Conservation (phyloP, 2,329 filamentous ascomycete species). For the Trichophyton rubrum region DNA sequence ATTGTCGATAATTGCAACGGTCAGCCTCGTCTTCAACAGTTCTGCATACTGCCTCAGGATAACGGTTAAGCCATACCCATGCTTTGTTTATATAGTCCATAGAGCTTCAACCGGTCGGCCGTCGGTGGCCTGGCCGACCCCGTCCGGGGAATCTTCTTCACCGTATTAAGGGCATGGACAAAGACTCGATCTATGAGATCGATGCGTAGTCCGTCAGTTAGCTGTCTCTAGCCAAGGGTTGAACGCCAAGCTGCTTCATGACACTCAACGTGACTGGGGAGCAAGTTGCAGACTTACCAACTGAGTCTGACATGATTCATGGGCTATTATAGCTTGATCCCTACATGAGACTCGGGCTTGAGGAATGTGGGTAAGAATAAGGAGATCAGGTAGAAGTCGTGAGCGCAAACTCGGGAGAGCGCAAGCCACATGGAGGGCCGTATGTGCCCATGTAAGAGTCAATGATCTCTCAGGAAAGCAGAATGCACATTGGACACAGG, state of each 20-base stretch:
- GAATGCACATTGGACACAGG: neutral
- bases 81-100: conserved; percentile 96
- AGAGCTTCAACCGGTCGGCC: conserved; percentile 73
- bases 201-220: neutral
- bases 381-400: neutral
- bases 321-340: neutral
- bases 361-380: neutral
- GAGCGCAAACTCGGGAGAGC: neutral
- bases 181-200: conserved; percentile 72
- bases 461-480: neutral
- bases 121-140: conserved; percentile 80
- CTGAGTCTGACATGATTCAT: conserved; percentile 35
- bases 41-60: neutral
- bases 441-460: neutral
- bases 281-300: conserved; percentile 46
- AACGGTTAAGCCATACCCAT: conserved; percentile 51
- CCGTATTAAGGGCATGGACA: conserved; percentile 95
- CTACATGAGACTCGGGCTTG: conserved; percentile 1
- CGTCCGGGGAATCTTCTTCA: conserved; percentile 92
- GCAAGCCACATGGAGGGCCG: neutral
- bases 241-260: neutral
- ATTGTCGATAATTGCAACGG: conserved; percentile 5
- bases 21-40: conserved; percentile 10
- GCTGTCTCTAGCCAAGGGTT: neutral
- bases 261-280: conserved; percentile 65